phyloP scores from a whole-genome alignment of 805 yeast species.

The Candida sithepensis region DNA sequence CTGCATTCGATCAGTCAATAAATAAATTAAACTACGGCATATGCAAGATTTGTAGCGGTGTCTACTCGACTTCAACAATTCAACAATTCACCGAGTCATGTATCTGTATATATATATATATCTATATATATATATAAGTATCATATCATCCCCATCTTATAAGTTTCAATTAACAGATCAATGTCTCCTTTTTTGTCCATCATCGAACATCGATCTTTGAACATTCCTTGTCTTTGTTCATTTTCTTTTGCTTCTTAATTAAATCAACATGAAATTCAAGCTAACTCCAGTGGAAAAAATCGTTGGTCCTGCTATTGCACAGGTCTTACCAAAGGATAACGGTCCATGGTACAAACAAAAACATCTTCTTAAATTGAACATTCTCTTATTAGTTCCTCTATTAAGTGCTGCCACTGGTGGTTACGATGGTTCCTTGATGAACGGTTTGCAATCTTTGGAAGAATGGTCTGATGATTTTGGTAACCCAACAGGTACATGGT shows the following conservation, averaged over 20 bases:
- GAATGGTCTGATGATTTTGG: conserved; percentile 36
- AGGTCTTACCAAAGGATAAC: conserved; percentile 22
- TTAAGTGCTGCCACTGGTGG: conserved; percentile 38
- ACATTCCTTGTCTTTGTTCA: neutral
- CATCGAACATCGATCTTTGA: neutral
- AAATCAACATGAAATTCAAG: neutral
- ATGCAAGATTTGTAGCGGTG: too few relatives aligned
- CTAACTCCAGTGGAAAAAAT: conserved; percentile 16
- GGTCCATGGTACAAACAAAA: conserved; percentile 34
- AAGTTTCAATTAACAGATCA: too few relatives aligned
- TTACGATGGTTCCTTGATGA: conserved; percentile 42
- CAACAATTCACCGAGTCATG: too few relatives aligned
- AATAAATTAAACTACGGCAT: too few relatives aligned
- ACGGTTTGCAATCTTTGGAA: conserved; percentile 40
- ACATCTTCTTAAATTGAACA: conserved; percentile 37
- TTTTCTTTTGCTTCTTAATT: neutral
- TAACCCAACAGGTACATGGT: conserved; percentile 29
- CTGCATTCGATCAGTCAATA: too few relatives aligned
- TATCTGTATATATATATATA: too few relatives aligned
- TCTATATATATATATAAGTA: too few relatives aligned
- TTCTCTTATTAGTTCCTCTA: conserved; percentile 34
- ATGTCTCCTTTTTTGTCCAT: neutral
- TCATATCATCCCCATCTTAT: too few relatives aligned
- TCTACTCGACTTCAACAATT: too few relatives aligned
- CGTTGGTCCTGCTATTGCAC: conserved; percentile 18